Evolutionary conservation across 208 protist genomes (phyloP), one percentile per base, ranked within the genome.

Genomic region (Acanthamoeba castellanii): DNA sequence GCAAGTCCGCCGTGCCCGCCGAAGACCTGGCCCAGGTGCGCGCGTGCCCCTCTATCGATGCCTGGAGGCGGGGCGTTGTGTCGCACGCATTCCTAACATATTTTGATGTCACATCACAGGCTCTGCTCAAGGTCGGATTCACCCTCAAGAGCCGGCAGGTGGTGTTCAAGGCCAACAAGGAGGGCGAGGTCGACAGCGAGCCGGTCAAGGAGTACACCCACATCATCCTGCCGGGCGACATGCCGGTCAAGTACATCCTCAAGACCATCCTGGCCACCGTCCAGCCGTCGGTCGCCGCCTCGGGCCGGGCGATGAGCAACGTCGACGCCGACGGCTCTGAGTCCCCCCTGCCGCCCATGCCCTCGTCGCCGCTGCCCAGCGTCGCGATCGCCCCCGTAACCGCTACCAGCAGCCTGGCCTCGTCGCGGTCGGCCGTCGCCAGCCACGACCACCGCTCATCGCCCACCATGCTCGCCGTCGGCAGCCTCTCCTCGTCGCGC

Each of bases 201-300:
- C 72, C 72, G 20, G 34, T 81, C 2, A 2, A 42, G 22, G 72
- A 81, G 42, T 81, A 52, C 72, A 81, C 72, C 14, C 72, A 81
- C 72, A 81, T 81, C 72, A 81, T 81, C 72, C 1, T 50, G 30
- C 72, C 72, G 72, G 72, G 25, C 72, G 72, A 81, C 34, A 8
- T 81, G 72, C 72, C 72, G 37, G 42, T 81, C 72, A 81, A 81
- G 72, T 81, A 81, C 72, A 81, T 81, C 42, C 42, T 81, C 20
- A 81, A 81, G 72, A 81, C 72, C 72, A 81, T 81, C 72, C 72
- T 81, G 34, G 30, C 30, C 72, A 81, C 72, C 16, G 42, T 47
- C 8, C 72, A 50, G 72, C 72, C 72, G 25, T 7, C 64, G 64
- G 27, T 70, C 6, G 27, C n/a, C 14, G 32, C 64, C 27, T 5